phyloP scores from a whole-genome alignment of 768 basidiomycete genomes.

The Mycena galopus region DNA sequence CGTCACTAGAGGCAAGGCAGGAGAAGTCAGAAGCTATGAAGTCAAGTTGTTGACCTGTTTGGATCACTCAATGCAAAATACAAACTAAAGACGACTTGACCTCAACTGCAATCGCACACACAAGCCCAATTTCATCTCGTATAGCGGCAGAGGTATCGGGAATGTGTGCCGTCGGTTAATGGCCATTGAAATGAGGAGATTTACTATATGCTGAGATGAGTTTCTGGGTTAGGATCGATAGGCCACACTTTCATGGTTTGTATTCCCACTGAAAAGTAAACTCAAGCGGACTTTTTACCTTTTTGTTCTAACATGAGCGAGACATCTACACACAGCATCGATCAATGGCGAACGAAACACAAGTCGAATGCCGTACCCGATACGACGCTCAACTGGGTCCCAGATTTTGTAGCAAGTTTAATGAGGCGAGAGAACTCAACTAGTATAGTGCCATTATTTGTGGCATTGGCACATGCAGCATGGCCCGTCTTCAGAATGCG shows the following conservation, averaged over 20 bases:
- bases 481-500: neutral
- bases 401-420: neutral
- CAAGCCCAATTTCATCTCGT: neutral
- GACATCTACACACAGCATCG: neutral
- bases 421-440: slow-evolving; percentile 1
- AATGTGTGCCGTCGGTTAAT: neutral
- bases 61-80: too few relatives aligned
- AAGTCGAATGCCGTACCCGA: neutral
- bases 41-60: too few relatives aligned
- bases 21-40: too few relatives aligned
- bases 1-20: too few relatives aligned
- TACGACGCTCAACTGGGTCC: neutral
- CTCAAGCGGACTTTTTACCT: too few relatives aligned
- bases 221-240: neutral
- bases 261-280: too few relatives aligned
- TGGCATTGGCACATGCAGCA: slow-evolving; percentile 1
- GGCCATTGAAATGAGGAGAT: neutral
- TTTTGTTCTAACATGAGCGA: neutral
- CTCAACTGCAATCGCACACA: neutral
- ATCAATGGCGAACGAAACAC: neutral
- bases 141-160: neutral
- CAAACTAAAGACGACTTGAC: neutral
- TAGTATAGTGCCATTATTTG: slow-evolving; percentile 1
- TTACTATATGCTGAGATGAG: neutral
- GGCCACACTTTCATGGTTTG: too few relatives aligned